A percentile compares a stretch with the other conserved stretches of the same genome.
phyloP scores from a whole-genome alignment of 257 asterid genomes.

The Solanum tarapatanum region DNA sequence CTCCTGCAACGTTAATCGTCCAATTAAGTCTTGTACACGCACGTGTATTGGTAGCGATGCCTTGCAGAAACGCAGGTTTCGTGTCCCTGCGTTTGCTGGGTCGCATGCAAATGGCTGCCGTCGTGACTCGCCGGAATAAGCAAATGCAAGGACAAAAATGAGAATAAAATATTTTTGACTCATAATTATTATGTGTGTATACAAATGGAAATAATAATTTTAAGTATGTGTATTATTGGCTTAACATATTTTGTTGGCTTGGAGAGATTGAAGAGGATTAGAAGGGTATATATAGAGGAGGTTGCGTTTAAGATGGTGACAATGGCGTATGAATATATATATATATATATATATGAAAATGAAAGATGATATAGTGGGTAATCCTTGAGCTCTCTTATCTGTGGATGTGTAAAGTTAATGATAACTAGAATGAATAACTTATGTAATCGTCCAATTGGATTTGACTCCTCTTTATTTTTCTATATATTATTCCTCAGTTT shows the following conservation, averaged over 20 bases:
- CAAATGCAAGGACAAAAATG: slow-evolving; percentile 1
- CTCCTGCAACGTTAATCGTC: slow-evolving; percentile 58
- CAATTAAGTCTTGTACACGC: slow-evolving; percentile 55
- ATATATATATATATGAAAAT: background rate
- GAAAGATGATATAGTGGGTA: background rate
- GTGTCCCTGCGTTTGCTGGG: slow-evolving; percentile 35
- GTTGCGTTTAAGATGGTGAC: background rate
- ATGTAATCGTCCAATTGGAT: background rate
- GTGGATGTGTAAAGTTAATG: background rate
- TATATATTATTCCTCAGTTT: too few relatives aligned
- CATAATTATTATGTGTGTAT: background rate
- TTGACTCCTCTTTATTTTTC: background rate
- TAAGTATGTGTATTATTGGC: background rate
- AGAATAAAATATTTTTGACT: background rate
- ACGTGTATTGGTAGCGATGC: slow-evolving; percentile 35
- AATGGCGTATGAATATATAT: background rate
- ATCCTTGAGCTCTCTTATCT: background rate
- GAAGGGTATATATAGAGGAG: slow-evolving; percentile 19
- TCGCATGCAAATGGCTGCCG: slow-evolving; percentile 68
- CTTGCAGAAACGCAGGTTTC: slow-evolving; percentile 39
- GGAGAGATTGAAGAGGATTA: slow-evolving; percentile 1
- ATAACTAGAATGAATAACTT: background rate
- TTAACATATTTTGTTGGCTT: background rate
- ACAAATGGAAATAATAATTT: background rate
- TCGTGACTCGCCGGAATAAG: slow-evolving; percentile 24